Conservation (phyloP, 2,329 filamentous ascomycete genomes). For the Geosmithia putterillii region DNA sequence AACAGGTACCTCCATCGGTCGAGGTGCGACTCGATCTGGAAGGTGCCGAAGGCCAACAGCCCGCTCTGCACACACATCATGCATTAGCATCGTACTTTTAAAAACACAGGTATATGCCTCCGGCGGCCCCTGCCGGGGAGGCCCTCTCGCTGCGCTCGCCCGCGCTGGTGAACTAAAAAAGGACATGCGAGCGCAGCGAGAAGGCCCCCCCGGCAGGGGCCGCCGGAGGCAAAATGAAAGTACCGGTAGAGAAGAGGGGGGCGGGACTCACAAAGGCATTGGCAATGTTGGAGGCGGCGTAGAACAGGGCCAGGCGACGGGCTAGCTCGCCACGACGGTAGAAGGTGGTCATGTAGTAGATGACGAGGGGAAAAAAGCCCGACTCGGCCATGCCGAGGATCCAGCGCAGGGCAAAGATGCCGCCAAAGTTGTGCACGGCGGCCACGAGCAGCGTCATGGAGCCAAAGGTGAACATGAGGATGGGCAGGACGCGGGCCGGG, state of each 20-base stretch:
- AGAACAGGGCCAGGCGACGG: constrained; percentile 50
- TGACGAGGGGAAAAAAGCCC: constrained; percentile 40
- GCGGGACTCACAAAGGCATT: constrained; percentile 30
- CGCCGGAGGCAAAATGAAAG: background rate
- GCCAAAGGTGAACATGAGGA: constrained; percentile 64
- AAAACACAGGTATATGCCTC: background rate
- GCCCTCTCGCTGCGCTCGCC: background rate
- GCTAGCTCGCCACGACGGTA: constrained; percentile 34
- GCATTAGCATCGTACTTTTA: no score
- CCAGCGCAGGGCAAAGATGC: constrained; percentile 35
- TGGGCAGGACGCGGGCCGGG: constrained; percentile 51
- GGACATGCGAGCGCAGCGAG: background rate
- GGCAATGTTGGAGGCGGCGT: constrained; percentile 64
- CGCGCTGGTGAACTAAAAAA: no score
- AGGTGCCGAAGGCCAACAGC: constrained; percentile 33
- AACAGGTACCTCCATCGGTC: constrained; percentile 37
- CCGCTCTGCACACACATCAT: constrained; percentile 15
- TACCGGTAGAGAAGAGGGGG: background rate
- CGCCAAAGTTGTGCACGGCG: constrained; percentile 33
- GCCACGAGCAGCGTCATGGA: constrained; percentile 49
- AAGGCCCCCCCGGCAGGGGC: background rate
- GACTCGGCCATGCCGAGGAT: constrained; percentile 42
- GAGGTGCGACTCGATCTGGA: constrained; percentile 29
- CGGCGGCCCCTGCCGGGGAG: no score
- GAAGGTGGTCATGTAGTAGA: constrained; percentile 40